Conservation (phyloP, 108 stramenopile species). For the Conticribra weissflogii region DNA sequence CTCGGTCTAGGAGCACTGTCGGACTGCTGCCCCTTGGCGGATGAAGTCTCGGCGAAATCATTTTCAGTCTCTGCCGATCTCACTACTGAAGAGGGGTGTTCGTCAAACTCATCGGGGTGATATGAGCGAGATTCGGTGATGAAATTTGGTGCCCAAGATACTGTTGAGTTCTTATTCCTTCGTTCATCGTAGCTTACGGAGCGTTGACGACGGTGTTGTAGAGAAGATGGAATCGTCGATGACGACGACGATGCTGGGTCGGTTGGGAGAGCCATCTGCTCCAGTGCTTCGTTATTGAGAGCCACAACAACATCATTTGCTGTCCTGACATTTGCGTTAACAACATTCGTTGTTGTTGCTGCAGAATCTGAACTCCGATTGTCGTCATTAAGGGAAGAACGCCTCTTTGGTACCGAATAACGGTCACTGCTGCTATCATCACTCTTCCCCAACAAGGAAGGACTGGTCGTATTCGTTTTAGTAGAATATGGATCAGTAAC, state of each 20-base stretch:
- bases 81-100: background rate
- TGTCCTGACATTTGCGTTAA: too few species aligned
- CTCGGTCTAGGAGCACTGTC: slow-evolving; percentile 3
- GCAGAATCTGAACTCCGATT: too few species aligned
- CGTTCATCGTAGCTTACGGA: slow-evolving; percentile 21
- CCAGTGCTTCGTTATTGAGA: too few species aligned
- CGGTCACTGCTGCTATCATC: background rate
- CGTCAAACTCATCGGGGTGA: background rate
- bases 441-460: background rate
- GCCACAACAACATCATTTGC: too few species aligned
- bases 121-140: background rate
- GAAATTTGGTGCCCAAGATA: background rate
- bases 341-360: slow-evolving; percentile 1
- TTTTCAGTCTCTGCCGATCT: background rate
- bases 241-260: background rate
- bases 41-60: background rate
- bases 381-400: too few species aligned
- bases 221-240: too few species aligned
- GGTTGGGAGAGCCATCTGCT: background rate
- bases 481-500: background rate
- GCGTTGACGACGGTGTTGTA: slow-evolving; percentile 18
- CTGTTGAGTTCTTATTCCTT: background rate
- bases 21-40: too few species aligned
- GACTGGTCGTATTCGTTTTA: slow-evolving; percentile 5
- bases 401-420: too few species aligned